These are phyloP conservation scores for Cynanchum wilfordii DNA, from an alignment of 257 asterid species.

Conservation along the genomic window DNA sequence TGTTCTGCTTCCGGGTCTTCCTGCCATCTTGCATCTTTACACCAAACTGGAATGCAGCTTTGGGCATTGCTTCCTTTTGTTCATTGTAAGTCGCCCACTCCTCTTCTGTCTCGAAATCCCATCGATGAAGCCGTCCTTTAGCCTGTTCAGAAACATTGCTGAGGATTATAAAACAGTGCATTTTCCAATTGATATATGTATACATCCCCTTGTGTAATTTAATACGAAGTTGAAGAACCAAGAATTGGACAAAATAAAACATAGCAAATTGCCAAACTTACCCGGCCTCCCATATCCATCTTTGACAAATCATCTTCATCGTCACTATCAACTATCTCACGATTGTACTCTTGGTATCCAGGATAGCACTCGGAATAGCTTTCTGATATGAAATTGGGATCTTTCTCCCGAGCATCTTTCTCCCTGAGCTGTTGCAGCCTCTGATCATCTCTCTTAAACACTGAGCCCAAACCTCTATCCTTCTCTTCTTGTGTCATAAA, in stretches of 20 bases:
- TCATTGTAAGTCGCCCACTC: slow-evolving; percentile 98
- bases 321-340: slow-evolving; percentile 91
- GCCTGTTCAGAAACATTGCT: slow-evolving; percentile 45
- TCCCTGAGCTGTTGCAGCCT: slow-evolving; percentile 93
- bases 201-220: background rate
- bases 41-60: slow-evolving; percentile 99
- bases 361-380: slow-evolving; percentile 99
- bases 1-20: slow-evolving; percentile 92
- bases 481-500: slow-evolving; percentile 98
- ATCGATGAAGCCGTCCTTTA: slow-evolving; percentile 91
- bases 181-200: background rate
- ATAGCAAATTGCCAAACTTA: slow-evolving; percentile 31
- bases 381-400: slow-evolving; percentile 94
- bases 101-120: slow-evolving; percentile 99
- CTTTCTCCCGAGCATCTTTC: slow-evolving; percentile 94
- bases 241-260: background rate
- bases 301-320: slow-evolving; percentile 93
- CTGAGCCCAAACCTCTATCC: slow-evolving; percentile 97
- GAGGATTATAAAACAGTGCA: no score
- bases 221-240: background rate
- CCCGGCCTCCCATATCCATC: slow-evolving; percentile 99
- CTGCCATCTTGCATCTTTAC: slow-evolving; percentile 99
- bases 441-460: slow-evolving; percentile 93
- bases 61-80: slow-evolving; percentile 99
- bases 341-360: slow-evolving; percentile 94